Conservation (phyloP, 305 asterid genomes). For the Rubia peregrina region DNA sequence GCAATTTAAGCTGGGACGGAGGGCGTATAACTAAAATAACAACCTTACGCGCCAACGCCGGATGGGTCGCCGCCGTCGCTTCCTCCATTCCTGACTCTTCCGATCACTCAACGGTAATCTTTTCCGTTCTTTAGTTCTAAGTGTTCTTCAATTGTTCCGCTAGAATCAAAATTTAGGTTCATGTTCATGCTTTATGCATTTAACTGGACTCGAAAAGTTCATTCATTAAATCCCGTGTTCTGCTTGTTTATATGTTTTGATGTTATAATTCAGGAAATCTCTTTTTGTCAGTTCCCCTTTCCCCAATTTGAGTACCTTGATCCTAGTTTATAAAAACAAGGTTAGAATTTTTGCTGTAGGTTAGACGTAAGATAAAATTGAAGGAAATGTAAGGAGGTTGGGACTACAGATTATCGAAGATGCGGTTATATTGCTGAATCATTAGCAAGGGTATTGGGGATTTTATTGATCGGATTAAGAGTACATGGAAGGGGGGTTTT, state of each 20-base stretch:
- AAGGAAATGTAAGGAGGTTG: neutral
- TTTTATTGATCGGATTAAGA: constrained; percentile 16
- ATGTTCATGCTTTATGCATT: neutral
- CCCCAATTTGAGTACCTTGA: neutral
- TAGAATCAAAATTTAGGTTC: neutral
- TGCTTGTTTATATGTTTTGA: neutral
- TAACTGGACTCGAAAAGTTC: neutral
- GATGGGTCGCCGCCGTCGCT: neutral
- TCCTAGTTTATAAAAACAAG: neutral
- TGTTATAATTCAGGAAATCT: neutral
- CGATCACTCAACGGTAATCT: neutral
- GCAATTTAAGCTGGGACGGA: too few relatives aligned
- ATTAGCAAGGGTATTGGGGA: neutral
- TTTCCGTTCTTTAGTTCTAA: neutral
- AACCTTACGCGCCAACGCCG: neutral
- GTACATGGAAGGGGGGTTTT: neutral
- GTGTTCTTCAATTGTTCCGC: neutral
- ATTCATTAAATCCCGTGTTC: neutral
- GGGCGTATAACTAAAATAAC: too few relatives aligned
- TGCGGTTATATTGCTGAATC: constrained; percentile 10
- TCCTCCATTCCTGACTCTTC: neutral
- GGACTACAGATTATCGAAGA: neutral
- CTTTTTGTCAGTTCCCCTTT: neutral
- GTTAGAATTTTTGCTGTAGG: neutral
- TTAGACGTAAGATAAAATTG: neutral